Evolutionary conservation across 108 stramenopile species (phyloP).

Genomic region (Cyclotella baltica): DNA sequence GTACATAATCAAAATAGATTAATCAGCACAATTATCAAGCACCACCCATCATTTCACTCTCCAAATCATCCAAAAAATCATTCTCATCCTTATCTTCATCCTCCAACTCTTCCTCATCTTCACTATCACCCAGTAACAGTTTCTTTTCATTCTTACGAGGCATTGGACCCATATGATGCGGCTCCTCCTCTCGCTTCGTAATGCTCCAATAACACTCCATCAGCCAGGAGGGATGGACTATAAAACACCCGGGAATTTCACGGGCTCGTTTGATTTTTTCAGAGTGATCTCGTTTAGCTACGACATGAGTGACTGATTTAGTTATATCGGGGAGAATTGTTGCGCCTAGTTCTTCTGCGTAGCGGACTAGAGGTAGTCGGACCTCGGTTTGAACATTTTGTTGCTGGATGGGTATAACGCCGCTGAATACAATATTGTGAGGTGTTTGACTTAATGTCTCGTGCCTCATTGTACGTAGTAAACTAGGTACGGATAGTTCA

Average conservation of each 20-base stretch:
- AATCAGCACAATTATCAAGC: too few species aligned
- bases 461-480: slow-evolving; percentile 66
- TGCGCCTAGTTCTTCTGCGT: slow-evolving; percentile 82
- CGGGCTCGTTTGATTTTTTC: slow-evolving; percentile 76
- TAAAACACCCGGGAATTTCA: slow-evolving; percentile 66
- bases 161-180: slow-evolving; percentile 50
- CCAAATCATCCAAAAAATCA: slow-evolving; percentile 67
- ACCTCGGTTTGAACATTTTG: slow-evolving; percentile 52
- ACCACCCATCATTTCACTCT: slow-evolving; percentile 53
- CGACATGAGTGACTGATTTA: slow-evolving; percentile 66
- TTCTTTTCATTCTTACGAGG: slow-evolving; percentile 29
- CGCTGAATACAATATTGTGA: slow-evolving; percentile 70
- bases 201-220: slow-evolving; percentile 89
- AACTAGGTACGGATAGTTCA: slow-evolving; percentile 59
- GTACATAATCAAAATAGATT: too few species aligned
- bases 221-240: slow-evolving; percentile 80
- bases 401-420: slow-evolving; percentile 65
- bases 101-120: slow-evolving; percentile 34
- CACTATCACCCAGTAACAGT: slow-evolving; percentile 19
- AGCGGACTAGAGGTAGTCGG: slow-evolving; percentile 75
- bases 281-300: slow-evolving; percentile 84
- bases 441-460: slow-evolving; percentile 53
- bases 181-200: slow-evolving; percentile 51
- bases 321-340: slow-evolving; percentile 61
- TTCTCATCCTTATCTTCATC: slow-evolving; percentile 63